Evolutionary conservation across 2,329 filamentous ascomycete species (phyloP), one percentile per base, ranked within the genome.

Genomic region (Cercospora berteroae): DNA sequence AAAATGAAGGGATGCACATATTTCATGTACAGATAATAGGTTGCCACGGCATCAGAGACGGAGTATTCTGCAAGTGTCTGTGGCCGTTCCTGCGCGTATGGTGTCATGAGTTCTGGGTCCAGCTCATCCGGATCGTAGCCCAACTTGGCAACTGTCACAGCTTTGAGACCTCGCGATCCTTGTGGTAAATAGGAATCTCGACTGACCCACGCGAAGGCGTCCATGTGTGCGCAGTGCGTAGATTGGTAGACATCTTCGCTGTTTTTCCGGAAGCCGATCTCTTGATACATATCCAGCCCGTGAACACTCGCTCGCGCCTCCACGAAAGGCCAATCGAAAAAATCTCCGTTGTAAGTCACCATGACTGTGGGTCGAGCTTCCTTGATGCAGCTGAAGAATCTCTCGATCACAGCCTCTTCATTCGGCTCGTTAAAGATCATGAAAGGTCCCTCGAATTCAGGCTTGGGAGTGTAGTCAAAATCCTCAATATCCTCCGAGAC

Each of bases 1-100:
- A 99, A 99, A 78, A 99, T 95, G 83, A 99, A 99, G 3, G 95
- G 95, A 79, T 99, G 95, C n/a, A 99, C 92, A 79, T 99, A 99
- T 89, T 99, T 99, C 96, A 99, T 99, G 85, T 99, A 99, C 69
- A 99, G 83, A 77, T 99, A 99, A 79, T 99, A 99, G 0, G 95
- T 99, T 23, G 95, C 95, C 60, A 99, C 95, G 9, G 96, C 96
- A 84, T 99, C 96, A 75, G 96, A 99, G 55, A 99, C 95, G 0
- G 96, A 99, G 81, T 99, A 99, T 76, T 99, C 95, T 8, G 95
- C 94, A 61, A 99, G 84, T 0, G 93, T 96, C 78, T 99, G 95
- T 0, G 95, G 95, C 71, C 93, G 87, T 80, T 99, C 95, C 68
- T 84, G 88, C 16, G 95, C 95, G 73, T 89, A 86, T 5, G 92